phyloP scores from a whole-genome alignment of 768 basidiomycete species.

The Suillus bovinus region DNA sequence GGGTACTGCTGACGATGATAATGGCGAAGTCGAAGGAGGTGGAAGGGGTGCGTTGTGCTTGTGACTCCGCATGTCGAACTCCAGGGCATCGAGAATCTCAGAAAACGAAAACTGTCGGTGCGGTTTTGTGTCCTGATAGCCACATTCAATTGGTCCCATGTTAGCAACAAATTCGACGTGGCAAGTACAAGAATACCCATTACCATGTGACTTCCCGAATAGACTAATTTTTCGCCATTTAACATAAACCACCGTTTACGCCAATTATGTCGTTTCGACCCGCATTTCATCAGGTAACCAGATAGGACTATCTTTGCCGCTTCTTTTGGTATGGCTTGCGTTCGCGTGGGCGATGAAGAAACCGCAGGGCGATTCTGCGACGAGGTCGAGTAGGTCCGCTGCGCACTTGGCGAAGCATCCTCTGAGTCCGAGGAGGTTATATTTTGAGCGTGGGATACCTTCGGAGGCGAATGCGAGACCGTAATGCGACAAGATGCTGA shows the following conservation, averaged over 20 bases:
- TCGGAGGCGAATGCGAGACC: conserved; percentile 51
- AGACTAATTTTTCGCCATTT: conserved; percentile 84
- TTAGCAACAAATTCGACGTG: conserved; percentile 13
- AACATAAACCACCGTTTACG: conserved; percentile 96
- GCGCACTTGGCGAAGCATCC: conserved; percentile 54
- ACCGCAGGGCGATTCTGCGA: conserved; percentile 45
- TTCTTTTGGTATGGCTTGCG: conserved; percentile 45
- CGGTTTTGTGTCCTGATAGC: conserved; percentile 78
- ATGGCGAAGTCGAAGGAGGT: conserved; percentile 29
- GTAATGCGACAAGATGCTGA: conserved; percentile 33
- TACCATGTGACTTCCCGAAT: conserved; percentile 95
- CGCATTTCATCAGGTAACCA: conserved; percentile 97
- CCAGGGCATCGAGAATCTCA: conserved; percentile 89
- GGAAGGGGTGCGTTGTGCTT: conserved; percentile 42
- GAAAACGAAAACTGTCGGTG: conserved; percentile 84
- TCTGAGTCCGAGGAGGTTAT: conserved; percentile 82
- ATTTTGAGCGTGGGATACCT: conserved; percentile 42
- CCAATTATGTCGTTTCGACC: conserved; percentile 91
- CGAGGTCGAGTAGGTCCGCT: conserved; percentile 43
- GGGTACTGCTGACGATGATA: conserved; percentile 36
- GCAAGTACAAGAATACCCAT: conserved; percentile 30
- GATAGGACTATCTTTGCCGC: conserved; percentile 78
- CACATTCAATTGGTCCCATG: conserved; percentile 10
- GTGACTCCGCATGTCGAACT: conserved; percentile 68
- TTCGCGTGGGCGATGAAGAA: conserved; percentile 46